Evolutionary conservation across 805 yeast genomes (phyloP).

Genomic region (Phaffomyces opuntiae): DNA sequence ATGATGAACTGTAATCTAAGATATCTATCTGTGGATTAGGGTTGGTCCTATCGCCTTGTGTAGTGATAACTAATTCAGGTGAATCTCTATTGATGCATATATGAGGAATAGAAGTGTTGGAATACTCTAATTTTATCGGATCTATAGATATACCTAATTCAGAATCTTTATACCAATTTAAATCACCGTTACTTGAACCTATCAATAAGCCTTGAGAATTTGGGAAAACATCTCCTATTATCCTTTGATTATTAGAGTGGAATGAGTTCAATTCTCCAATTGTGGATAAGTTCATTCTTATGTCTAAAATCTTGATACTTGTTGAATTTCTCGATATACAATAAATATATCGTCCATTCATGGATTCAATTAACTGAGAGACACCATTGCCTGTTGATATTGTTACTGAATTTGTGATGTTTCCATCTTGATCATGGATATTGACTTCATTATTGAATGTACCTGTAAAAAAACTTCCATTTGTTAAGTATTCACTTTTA

Average conservation of each 20-base stretch:
- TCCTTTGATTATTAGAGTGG: conserved; percentile 16
- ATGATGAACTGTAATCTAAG: not conserved
- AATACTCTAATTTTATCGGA: not conserved
- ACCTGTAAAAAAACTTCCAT: conserved; percentile 22
- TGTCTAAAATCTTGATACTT: conserved; percentile 28
- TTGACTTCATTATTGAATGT: conserved; percentile 27
- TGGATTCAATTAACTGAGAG: conserved; percentile 29
- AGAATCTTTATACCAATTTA: conserved; percentile 19
- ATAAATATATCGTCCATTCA: conserved; percentile 30
- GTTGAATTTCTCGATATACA: conserved; percentile 25
- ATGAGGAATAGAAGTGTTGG: conserved; percentile 10
- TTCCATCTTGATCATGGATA: conserved; percentile 22
- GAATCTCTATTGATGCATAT: conserved; percentile 14
- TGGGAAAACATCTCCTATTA: conserved; percentile 17
- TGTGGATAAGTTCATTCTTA: conserved; percentile 23
- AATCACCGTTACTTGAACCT: conserved; percentile 19
- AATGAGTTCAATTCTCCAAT: conserved; percentile 9
- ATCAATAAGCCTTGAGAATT: conserved; percentile 22
- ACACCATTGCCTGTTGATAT: conserved; percentile 25
- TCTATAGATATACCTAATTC: conserved; percentile 14
- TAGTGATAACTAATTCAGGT: conserved; percentile 8
- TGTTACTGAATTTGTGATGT: conserved; percentile 11
- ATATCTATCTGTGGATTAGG: conserved; percentile 7
- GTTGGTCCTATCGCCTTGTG: conserved; percentile 16
- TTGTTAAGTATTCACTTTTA: conserved; percentile 8